phyloP scores from a whole-genome alignment of 2,329 filamentous ascomycete species.

The Trichoderma simmonsii region DNA sequence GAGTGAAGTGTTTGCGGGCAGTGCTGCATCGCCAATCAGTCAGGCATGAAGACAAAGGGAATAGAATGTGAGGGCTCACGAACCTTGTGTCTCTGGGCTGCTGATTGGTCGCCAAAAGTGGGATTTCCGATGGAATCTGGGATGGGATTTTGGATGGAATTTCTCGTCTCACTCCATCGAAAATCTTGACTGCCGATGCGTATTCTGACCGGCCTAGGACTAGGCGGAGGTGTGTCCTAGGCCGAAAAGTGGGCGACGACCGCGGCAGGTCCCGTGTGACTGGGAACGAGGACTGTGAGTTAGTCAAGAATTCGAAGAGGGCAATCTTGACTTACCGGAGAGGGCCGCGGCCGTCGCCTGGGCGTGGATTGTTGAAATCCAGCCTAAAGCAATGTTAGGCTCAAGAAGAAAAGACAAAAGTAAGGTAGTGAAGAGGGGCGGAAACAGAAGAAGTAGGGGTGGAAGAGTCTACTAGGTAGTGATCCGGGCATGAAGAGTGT shows the following conservation, averaged over 20 bases:
- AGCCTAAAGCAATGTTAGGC: not conserved
- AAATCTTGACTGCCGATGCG: slow-evolving; percentile 30
- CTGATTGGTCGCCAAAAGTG: not conserved
- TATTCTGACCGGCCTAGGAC: slow-evolving; percentile 23
- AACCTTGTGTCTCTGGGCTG: not conserved
- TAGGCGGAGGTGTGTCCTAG: not conserved
- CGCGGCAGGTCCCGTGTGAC: too few species aligned
- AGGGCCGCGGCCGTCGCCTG: not conserved
- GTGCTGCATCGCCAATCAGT: not conserved
- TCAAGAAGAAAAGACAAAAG: not conserved
- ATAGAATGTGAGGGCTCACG: not conserved
- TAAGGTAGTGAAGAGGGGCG: not conserved
- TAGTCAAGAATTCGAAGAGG: not conserved
- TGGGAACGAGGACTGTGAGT: not conserved
- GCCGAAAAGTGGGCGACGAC: too few species aligned
- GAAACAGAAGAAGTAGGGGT: not conserved
- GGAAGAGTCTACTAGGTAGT: not conserved
- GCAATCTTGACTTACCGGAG: not conserved
- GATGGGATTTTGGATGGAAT: slow-evolving; percentile 18
- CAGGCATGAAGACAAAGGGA: not conserved
- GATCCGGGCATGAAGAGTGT: not conserved
- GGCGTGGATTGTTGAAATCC: not conserved
- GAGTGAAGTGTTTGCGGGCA: not conserved
- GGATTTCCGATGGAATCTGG: not conserved
- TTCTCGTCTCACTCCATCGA: slow-evolving; percentile 29